A percentile compares a stretch with the other conserved stretches of the same genome.
These are phyloP conservation scores for Setomelanomma holmii DNA, from an alignment of 2,329 filamentous ascomycete species.

Conservation along the genomic window DNA sequence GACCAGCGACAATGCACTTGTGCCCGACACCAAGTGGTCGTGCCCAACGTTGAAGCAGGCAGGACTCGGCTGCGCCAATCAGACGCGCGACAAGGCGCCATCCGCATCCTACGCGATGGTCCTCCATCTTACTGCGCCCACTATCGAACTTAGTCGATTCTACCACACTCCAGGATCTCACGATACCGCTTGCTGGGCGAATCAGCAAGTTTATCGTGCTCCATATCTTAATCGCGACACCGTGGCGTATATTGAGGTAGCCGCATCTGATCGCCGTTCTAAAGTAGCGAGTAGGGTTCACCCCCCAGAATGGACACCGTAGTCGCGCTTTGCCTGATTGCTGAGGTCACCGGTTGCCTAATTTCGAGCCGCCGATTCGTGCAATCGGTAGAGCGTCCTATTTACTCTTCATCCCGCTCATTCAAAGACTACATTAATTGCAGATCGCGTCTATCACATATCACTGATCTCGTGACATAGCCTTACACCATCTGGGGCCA, in stretches of 20 bases:
- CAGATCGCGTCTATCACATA: too few relatives aligned
- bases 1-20: slow-evolving; percentile 11
- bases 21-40: slow-evolving; percentile 14
- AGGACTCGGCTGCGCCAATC: slow-evolving; percentile 29
- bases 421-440: too few relatives aligned
- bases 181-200: not conserved
- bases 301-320: slow-evolving; percentile 17
- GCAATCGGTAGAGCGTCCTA: not conserved
- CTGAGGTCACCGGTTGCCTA: slow-evolving; percentile 5
- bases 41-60: slow-evolving; percentile 29
- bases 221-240: slow-evolving; percentile 10
- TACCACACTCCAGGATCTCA: not conserved
- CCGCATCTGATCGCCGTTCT: slow-evolving; percentile 3
- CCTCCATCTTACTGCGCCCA: slow-evolving; percentile 20
- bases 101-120: slow-evolving; percentile 12
- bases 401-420: not conserved
- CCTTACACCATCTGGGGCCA: too few relatives aligned
- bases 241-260: slow-evolving; percentile 6
- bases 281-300: not conserved
- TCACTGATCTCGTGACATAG: too few relatives aligned
- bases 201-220: not conserved
- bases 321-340: not conserved
- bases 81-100: slow-evolving; percentile 21
- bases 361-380: not conserved
- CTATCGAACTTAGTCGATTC: slow-evolving; percentile 4